These are phyloP conservation scores for Zoysia japonica DNA, from an alignment of 176 grass and related monocot genomes.

Conservation along the genomic window DNA sequence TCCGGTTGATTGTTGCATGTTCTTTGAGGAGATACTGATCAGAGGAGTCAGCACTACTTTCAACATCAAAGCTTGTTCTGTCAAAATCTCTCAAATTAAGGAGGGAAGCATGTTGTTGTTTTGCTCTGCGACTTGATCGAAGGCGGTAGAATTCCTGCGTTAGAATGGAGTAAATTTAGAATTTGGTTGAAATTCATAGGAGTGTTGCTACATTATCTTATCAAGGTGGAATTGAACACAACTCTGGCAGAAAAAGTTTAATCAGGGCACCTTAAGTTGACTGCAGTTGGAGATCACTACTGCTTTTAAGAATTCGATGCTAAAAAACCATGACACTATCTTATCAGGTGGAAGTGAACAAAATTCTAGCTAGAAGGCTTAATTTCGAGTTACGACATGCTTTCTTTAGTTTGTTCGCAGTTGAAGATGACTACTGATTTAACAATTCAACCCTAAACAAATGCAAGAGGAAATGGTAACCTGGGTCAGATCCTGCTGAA, in stretches of 20 bases:
- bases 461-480: constrained; percentile 30
- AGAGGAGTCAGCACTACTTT: constrained; percentile 50
- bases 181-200: background rate
- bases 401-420: background rate
- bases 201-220: constrained; percentile 5
- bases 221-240: background rate
- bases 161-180: background rate
- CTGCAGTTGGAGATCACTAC: background rate
- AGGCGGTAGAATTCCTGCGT: constrained; percentile 75
- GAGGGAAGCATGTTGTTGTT: constrained; percentile 66
- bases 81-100: constrained; percentile 87
- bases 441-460: background rate
- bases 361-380: background rate
- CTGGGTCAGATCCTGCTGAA: constrained; percentile 77
- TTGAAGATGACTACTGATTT: background rate
- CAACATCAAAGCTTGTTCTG: constrained; percentile 60
- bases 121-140: constrained; percentile 63
- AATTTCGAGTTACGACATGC: background rate
- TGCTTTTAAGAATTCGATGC: background rate
- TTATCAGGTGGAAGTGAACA: background rate
- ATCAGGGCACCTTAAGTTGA: background rate
- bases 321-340: background rate
- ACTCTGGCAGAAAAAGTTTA: background rate
- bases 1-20: constrained; percentile 63
- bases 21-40: constrained; percentile 70